These are phyloP conservation scores for Acephala macrosclerotiorum DNA, from an alignment of 2,329 filamentous ascomycete species.

Conservation along the genomic window DNA sequence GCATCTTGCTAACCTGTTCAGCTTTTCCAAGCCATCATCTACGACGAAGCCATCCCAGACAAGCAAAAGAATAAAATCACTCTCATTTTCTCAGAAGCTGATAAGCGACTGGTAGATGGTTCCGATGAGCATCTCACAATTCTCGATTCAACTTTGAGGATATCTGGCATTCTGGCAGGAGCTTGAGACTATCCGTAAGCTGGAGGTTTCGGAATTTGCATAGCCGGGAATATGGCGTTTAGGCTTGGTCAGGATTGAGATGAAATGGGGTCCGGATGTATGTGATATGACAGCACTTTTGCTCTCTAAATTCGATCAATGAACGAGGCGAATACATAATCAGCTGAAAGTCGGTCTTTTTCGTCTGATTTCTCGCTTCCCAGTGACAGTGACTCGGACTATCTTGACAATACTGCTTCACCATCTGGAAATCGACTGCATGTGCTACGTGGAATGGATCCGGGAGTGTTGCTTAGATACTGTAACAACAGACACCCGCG, in stretches of 20 bases:
- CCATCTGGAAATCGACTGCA: neutral
- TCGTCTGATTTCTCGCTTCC: neutral
- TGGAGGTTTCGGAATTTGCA: conserved; percentile 16
- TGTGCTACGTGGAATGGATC: too few species aligned
- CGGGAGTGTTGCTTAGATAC: too few species aligned
- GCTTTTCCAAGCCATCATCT: conserved; percentile 84
- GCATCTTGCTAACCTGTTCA: conserved; percentile 43
- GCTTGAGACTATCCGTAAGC: conserved; percentile 22
- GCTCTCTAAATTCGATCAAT: neutral
- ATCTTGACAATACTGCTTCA: neutral
- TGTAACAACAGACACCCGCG: too few species aligned
- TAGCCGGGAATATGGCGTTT: conserved; percentile 27
- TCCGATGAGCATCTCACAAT: conserved; percentile 94
- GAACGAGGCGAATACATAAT: neutral
- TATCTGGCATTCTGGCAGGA: conserved; percentile 71
- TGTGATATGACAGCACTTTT: conserved; percentile 1
- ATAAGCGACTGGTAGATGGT: conserved; percentile 93
- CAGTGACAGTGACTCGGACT: neutral
- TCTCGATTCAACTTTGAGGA: conserved; percentile 82
- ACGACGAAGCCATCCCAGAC: conserved; percentile 84
- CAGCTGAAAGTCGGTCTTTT: neutral
- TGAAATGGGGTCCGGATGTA: neutral
- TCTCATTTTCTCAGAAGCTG: conserved; percentile 88
- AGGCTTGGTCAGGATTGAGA: conserved; percentile 4
- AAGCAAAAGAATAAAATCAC: conserved; percentile 91